Evolutionary conservation across 768 basidiomycete genomes (phyloP).

Genomic region (Calocybe indica): DNA sequence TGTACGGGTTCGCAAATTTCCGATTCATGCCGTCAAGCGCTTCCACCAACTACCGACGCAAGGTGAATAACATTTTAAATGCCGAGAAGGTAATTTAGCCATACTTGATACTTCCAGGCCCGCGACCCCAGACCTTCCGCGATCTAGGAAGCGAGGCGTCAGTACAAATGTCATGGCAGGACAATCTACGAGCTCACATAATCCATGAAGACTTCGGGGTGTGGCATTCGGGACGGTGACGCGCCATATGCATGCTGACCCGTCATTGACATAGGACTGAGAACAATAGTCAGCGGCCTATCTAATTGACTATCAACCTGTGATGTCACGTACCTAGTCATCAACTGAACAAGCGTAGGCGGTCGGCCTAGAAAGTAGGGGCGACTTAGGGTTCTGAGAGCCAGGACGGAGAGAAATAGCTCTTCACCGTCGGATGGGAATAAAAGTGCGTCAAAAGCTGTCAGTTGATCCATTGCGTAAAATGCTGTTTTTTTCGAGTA

Average conservation of each 20-base stretch:
- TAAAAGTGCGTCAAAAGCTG: conserved; percentile 64
- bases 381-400: background rate
- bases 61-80: conserved; percentile 4
- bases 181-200: conserved; percentile 32
- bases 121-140: conserved; percentile 64
- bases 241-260: conserved; percentile 39
- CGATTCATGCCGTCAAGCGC: conserved; percentile 76
- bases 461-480: conserved; percentile 54
- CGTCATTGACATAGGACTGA: conserved; percentile 37
- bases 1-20: conserved; percentile 74
- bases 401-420: background rate
- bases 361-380: conserved; percentile 42
- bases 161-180: conserved; percentile 1
- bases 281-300: conserved; percentile 4
- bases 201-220: conserved; percentile 84
- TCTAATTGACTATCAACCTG: conserved; percentile 1
- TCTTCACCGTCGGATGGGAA: conserved; percentile 64
- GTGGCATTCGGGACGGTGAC: conserved; percentile 60
- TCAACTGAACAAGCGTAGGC: conserved; percentile 65
- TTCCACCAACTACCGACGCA: conserved; percentile 52
- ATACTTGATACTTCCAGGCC: conserved; percentile 71
- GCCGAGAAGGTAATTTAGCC: background rate
- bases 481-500: background rate
- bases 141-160: conserved; percentile 33
- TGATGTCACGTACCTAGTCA: conserved; percentile 52